Evolutionary conservation across 192 early-diverging fungal genomes (phyloP), one percentile per base, ranked within the genome.

Genomic region (Coemansia sp.): DNA sequence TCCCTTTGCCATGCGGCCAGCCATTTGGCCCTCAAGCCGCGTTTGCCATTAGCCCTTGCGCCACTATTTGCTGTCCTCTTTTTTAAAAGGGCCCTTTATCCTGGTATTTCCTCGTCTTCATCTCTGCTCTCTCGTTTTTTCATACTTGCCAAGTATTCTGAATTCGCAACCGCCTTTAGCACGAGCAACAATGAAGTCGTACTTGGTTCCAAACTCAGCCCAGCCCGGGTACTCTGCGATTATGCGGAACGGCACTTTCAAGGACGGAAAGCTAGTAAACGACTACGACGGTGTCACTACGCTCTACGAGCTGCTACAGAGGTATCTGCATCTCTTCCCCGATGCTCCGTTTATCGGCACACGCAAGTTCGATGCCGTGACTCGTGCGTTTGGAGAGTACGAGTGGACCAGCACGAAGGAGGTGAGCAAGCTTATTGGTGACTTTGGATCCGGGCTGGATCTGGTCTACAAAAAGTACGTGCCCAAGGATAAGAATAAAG

Each of bases 371-470:
- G 79, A 89, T 62, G 59, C 77, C 2, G 70, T 74, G 36, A 86
- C 88, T 13, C 80, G 84, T 48, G 81, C 78, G 43, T 86, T 85
- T 69, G 70, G 79, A 35, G 68, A 65, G 16, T 93, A 90, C 81
- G 84, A 74, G 11, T 93, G 90, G 89, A 73, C 84, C 69, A 86
- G 84, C 20, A 86, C 87, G 46, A 72, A 74, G 11, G 78, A 89
- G 69, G 83, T 86, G 34, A 71, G 67, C 53, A 73, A 89, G 57
- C 82, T 87, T 14, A 80, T 87, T 31, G 86, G 76, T 58, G 77
- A 86, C 33, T 85, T 93, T 63, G 91, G 89, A 14, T 86, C 88
- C 16, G 91, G 91, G 3, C 60, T 93, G 38, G 67, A 89, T 64
- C 79, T 84, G 43, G 66, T 89, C 36, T 86, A 84, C 61, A 82